phyloP scores from a whole-genome alignment of 345 rosid genomes.

The Linum usitatissimum region DNA sequence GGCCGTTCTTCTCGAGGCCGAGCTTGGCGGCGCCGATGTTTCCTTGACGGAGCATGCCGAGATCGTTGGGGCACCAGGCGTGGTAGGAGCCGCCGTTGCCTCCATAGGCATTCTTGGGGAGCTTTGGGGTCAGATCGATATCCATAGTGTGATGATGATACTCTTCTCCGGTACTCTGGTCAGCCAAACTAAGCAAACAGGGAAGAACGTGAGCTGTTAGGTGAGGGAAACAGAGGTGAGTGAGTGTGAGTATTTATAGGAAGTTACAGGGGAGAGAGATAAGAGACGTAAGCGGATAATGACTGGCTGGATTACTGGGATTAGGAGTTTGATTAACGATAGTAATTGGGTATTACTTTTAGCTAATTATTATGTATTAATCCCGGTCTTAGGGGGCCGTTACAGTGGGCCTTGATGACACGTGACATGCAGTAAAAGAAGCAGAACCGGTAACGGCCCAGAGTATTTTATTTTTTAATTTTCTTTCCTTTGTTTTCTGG shows the following conservation, averaged over 20 bases:
- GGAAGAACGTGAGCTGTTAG: neutral
- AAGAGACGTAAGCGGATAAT: neutral
- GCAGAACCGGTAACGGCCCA: too few species aligned
- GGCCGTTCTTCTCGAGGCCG: slow-evolving; percentile 65
- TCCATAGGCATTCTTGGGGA: slow-evolving; percentile 57
- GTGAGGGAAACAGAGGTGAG: neutral
- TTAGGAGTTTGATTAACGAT: neutral
- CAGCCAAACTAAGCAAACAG: neutral
- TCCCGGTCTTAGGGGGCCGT: too few species aligned
- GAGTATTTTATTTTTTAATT: too few species aligned
- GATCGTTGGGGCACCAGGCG: slow-evolving; percentile 69
- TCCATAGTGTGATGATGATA: slow-evolving; percentile 33
- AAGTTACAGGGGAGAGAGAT: neutral
- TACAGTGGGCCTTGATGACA: too few species aligned
- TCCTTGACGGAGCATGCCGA: slow-evolving; percentile 60
- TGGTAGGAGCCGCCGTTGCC: slow-evolving; percentile 69
- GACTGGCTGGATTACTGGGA: neutral
- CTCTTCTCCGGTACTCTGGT: neutral
- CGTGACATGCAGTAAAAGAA: too few species aligned
- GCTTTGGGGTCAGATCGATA: slow-evolving; percentile 63
- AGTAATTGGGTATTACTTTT: too few species aligned
- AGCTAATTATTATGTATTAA: neutral
- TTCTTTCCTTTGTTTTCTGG: too few species aligned
- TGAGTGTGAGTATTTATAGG: neutral
- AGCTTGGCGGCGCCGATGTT: slow-evolving; percentile 92